Base-by-base conservation (phyloP, 192 early-diverging fungal species). In the Backusella morwellensis region DNA sequence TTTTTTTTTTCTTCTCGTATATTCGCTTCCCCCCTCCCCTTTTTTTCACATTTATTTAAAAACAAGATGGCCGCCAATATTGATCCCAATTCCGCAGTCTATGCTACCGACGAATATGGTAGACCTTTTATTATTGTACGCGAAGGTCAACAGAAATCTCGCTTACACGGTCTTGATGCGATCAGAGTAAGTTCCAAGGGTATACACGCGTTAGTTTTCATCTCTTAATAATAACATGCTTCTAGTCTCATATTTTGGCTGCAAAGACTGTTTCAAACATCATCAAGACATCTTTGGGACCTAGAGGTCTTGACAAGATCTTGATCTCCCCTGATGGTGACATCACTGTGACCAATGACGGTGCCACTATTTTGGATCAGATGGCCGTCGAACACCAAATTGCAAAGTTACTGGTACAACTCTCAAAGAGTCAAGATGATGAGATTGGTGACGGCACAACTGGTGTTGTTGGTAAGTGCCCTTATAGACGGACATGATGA, bases 361-460 rank as follows among this genome's bases (percentile, higher is more conserved):
- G 98, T 21, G 98, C 98, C 6, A 99, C 98, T 17, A 99, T 99
- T 84, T 86, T 99, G 78, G 87, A 88, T 80, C 93, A 98, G 81
- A 98, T 99, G 97, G 96, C 96, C 38, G 97, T 99, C 69, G 97
- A 98, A 82, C 97, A 99, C 84, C 97, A 99, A 86, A 98, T 99
- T 82, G 98, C 97, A 35, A 98, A 98, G 85, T 88, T 99, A 19
- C 84, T 99, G 50, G 98, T 99, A 21, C 95, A 98, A 85, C 87
- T 99, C 72, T 98, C 96, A 70, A 96, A 97, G 87, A 93, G 91
- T 76, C 98, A 99, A 90, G 98, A 99, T 85, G 97, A 99, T 77
- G 98, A 99, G 86, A 99, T 99, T 84, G 98, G 98, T 75, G 98
- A 99, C 80, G 98, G 98, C 47, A 99, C 98, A 40, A 99, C 98